Base-by-base conservation (phyloP, 306 rosid genomes). In the Cicer chorassanicum region DNA sequence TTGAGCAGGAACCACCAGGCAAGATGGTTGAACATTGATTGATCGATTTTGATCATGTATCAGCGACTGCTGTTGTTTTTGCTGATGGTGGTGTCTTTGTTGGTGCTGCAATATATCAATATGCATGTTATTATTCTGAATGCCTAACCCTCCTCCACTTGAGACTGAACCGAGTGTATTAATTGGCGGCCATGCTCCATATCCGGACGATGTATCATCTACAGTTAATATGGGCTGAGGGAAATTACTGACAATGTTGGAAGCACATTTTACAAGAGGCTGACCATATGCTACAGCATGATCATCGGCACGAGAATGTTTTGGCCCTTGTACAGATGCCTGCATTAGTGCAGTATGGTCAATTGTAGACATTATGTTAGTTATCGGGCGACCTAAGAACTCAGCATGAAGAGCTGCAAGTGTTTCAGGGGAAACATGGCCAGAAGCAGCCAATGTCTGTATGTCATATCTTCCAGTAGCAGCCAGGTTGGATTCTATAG, bases 401-500 rank as follows among this genome's bases (percentile, higher is more conserved):
- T 89, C 96, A 51, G 91, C 97, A 68, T 89, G 97, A 83, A 82
- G 78, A 85, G 88, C 83, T 6, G 97, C 89, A 9, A 89, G 86
- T 48, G 97, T 87, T 81, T 92, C 89, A 11, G 91, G 88, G 43
- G 97, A 84, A 72, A 88, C 86, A 81, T 89, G 71, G 65, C 76
- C 91, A 64, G 91, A 76, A 49, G 90, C 84, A 75, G 93, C 90
- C 82, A 89, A 66, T 16, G 93, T 81, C 73, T 85, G 89, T 87
- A 86, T 73, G 83, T 83, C 50, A 14, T 54, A 72, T 72, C 78
- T 72, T 79, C 73, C 67, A 40, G 76, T 10, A 56, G 87, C 76
- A 45, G 86, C 85, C 82, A 83, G 61, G 75, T 85, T 89, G 71
- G 92, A 78, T 36, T 89, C 95, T 42, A 68, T 36, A 21, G 83